Evolutionary conservation across 2,329 filamentous ascomycete species (phyloP).

Genomic region (Didymellaceae sp.): DNA sequence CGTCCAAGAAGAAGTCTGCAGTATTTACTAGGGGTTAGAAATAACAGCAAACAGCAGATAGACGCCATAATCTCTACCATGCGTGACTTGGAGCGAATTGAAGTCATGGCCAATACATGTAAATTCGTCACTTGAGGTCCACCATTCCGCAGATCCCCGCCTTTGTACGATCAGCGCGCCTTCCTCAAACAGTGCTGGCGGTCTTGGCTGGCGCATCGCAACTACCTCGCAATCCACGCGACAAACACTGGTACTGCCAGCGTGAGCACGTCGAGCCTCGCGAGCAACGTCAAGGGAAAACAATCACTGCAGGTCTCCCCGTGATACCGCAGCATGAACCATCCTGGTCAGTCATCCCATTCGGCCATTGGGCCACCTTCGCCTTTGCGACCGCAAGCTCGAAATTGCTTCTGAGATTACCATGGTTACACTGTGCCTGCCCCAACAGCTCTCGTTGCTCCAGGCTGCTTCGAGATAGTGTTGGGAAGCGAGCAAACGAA

Average conservation of each 20-base stretch:
- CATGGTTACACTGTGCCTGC: conserved; percentile 8
- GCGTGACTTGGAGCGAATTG: too few relatives aligned
- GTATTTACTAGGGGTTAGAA: too few relatives aligned
- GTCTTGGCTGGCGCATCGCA: conserved; percentile 21
- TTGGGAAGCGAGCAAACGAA: background rate
- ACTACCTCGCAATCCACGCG: conserved; percentile 30
- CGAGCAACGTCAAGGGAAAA: conserved; percentile 1
- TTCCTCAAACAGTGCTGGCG: conserved; percentile 15
- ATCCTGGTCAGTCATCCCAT: conserved; percentile 51
- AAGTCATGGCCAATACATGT: conserved; percentile 4
- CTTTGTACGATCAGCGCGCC: conserved; percentile 4
- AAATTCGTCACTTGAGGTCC: conserved; percentile 12
- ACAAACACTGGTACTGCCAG: conserved; percentile 12
- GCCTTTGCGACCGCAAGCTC: conserved; percentile 20
- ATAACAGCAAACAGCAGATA: too few relatives aligned
- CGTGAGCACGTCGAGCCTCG: conserved; percentile 1
- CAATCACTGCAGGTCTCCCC: conserved; percentile 21
- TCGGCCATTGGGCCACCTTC: conserved; percentile 31
- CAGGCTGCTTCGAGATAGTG: background rate
- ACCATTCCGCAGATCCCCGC: conserved; percentile 16
- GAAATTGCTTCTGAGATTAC: conserved; percentile 20
- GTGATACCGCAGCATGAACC: conserved; percentile 52
- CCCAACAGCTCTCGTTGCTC: background rate
- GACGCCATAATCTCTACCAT: too few relatives aligned
- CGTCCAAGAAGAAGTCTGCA: too few relatives aligned